Conservation (phyloP, 768 basidiomycete genomes). For the Ramaria sp. region DNA sequence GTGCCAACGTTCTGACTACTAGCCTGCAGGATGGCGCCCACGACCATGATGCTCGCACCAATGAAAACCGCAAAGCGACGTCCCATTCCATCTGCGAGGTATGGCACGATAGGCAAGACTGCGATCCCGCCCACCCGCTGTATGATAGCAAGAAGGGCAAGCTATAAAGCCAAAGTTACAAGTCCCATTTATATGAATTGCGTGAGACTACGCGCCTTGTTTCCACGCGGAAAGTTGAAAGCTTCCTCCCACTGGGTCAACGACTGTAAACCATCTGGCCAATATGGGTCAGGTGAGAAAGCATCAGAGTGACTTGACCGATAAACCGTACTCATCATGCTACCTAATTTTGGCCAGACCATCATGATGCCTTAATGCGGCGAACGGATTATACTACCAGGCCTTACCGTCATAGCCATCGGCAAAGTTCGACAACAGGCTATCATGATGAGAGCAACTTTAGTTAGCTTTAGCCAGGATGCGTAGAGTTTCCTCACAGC, state of each 20-base stretch:
- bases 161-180: background rate
- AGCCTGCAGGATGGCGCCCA: constrained; percentile 51
- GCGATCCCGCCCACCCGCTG: constrained; percentile 14
- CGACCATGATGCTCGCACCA: constrained; percentile 49
- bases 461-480: background rate
- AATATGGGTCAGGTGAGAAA: background rate
- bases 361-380: background rate
- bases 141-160: constrained; percentile 7
- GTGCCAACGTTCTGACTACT: constrained; percentile 42
- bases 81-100: constrained; percentile 48
- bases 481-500: background rate
- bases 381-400: background rate
- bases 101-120: constrained; percentile 30
- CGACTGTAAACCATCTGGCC: constrained; percentile 26
- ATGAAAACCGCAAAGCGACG: constrained; percentile 46
- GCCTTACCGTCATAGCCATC: constrained; percentile 26
- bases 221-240: constrained; percentile 20
- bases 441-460: background rate
- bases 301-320: background rate
- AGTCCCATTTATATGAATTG: background rate
- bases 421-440: constrained; percentile 7
- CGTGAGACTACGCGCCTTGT: constrained; percentile 16
- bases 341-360: constrained; percentile 13
- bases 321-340: constrained; percentile 29
- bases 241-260: constrained; percentile 27